These are phyloP conservation scores for Neurospora sp. DNA, from an alignment of 2,329 filamentous ascomycete species.

Conservation along the genomic window DNA sequence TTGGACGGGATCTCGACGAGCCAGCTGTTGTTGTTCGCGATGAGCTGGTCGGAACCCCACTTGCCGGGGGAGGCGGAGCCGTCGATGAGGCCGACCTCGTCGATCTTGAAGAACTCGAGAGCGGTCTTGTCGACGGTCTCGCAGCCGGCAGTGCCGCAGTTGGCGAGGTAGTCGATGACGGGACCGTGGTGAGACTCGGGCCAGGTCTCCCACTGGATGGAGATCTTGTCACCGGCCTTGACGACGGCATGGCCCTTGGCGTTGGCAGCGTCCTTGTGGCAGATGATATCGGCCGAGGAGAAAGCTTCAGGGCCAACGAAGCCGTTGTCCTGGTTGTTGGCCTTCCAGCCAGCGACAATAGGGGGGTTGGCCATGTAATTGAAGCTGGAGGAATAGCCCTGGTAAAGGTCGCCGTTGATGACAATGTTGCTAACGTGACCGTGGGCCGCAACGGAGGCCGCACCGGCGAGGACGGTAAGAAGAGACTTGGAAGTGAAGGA, in stretches of 20 bases:
- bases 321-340: constrained; percentile 37
- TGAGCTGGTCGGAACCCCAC: constrained; percentile 44
- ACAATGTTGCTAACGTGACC: constrained; percentile 33
- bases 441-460: constrained; percentile 23
- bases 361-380: constrained; percentile 29
- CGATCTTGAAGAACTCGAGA: constrained; percentile 55
- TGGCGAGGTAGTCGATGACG: constrained; percentile 54
- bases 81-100: constrained; percentile 22
- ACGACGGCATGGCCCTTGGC: constrained; percentile 29
- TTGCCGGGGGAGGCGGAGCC: constrained; percentile 34
- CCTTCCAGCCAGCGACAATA: constrained; percentile 30
- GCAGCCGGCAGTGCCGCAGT: constrained; percentile 44
- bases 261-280: constrained; percentile 31
- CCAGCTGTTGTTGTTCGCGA: constrained; percentile 33
- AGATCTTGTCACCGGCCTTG: constrained; percentile 30
- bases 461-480: constrained; percentile 12
- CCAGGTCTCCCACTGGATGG: constrained; percentile 33
- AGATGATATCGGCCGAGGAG: constrained; percentile 32
- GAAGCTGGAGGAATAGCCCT: constrained; percentile 28
- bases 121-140: constrained; percentile 40
- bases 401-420: constrained; percentile 32
- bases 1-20: constrained; percentile 31
- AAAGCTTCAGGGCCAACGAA: constrained; percentile 35
- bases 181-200: constrained; percentile 38
- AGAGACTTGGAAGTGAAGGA: constrained; percentile 13